Conservation (phyloP, 2,329 filamentous ascomycete species). For the Hypoxylon sp. region DNA sequence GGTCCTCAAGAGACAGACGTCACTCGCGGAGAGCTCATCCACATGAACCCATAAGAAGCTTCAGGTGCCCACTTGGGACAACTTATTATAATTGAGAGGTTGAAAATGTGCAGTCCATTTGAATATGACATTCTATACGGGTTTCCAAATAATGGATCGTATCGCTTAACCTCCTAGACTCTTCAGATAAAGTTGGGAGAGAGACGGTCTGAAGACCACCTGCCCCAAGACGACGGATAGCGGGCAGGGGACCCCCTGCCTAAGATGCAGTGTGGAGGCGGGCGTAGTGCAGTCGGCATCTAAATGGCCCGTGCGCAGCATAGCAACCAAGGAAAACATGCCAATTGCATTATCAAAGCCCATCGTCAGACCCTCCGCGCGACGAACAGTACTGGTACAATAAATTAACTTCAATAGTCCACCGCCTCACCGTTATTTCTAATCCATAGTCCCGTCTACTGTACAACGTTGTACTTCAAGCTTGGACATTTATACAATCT, state of each 20-base stretch:
- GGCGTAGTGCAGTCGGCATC: conserved; percentile 10
- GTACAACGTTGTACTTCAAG: conserved; percentile 12
- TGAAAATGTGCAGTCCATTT: background rate
- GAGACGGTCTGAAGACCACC: background rate
- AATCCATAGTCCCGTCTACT: conserved; percentile 2
- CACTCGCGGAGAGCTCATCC: background rate
- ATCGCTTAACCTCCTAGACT: background rate
- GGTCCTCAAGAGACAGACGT: background rate
- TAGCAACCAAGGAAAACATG: conserved; percentile 47
- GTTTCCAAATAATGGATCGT: background rate
- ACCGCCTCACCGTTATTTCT: conserved; percentile 2
- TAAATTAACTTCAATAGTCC: conserved; percentile 7
- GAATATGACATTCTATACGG: background rate
- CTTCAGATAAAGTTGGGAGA: background rate
- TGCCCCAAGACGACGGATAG: conserved; percentile 9
- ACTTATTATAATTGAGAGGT: background rate
- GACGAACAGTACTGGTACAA: conserved; percentile 9
- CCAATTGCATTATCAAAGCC: conserved; percentile 33
- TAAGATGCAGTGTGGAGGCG: conserved; percentile 34
- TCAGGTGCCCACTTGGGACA: background rate
- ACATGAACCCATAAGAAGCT: background rate
- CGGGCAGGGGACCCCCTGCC: conserved; percentile 24
- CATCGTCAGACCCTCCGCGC: conserved; percentile 31
- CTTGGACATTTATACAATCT: background rate
- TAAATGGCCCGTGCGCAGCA: conserved; percentile 39